Evolutionary conservation across 2,329 filamentous ascomycete species (phyloP).

Genomic region (Alternaria alternata): DNA sequence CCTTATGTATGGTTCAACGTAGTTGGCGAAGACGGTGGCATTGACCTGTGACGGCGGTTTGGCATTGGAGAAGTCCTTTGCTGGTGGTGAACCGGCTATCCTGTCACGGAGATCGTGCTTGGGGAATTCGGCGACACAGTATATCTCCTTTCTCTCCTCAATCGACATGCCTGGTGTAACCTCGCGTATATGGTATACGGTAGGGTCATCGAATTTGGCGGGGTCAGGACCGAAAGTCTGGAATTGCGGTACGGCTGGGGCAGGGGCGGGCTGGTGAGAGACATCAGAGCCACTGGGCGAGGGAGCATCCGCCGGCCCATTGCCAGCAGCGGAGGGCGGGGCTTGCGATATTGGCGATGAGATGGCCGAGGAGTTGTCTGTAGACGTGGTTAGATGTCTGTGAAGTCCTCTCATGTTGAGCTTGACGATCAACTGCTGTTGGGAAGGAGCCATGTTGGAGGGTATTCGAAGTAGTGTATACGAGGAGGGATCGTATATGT

Average conservation of each 20-base stretch:
- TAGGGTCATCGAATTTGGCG: conserved; percentile 88
- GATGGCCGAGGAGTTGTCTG: conserved; percentile 51
- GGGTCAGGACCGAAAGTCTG: conserved; percentile 94
- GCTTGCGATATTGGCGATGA: conserved; percentile 55
- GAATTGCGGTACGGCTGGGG: conserved; percentile 71
- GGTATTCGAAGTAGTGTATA: not conserved
- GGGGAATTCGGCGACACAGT: conserved; percentile 85
- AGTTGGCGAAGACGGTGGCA: conserved; percentile 90
- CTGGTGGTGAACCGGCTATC: conserved; percentile 87
- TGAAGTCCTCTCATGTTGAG: not conserved
- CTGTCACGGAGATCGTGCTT: conserved; percentile 80
- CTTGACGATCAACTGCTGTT: conserved; percentile 1
- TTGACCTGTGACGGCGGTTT: conserved; percentile 95
- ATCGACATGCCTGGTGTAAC: conserved; percentile 78
- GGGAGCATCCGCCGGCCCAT: conserved; percentile 68
- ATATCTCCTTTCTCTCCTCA: conserved; percentile 87
- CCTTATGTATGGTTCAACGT: conserved; percentile 90
- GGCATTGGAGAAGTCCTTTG: conserved; percentile 93
- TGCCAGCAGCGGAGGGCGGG: conserved; percentile 58
- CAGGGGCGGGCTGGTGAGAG: conserved; percentile 67
- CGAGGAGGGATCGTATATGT: not conserved
- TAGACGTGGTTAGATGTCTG: conserved; percentile 14
- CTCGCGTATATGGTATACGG: conserved; percentile 88
- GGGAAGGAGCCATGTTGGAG: not conserved
- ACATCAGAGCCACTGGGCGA: conserved; percentile 66